A percentile compares a stretch with the other conserved stretches of the same genome.
Evolutionary conservation across 1,284 basidiomycete species (phyloP).

Genomic region (Trichosporon asahii): DNA sequence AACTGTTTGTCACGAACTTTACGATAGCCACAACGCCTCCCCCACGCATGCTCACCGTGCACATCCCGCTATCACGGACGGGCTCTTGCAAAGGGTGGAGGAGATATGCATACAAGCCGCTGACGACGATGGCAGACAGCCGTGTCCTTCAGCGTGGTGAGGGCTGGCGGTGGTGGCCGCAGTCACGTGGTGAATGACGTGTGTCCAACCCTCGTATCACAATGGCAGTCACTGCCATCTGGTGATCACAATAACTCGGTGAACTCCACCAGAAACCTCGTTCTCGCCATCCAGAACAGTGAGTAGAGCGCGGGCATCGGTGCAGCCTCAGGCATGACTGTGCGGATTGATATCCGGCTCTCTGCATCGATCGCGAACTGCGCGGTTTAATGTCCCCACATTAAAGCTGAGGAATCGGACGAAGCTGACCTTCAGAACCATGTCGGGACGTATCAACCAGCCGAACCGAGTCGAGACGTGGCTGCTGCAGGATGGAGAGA

Average conservation of each 20-base stretch:
- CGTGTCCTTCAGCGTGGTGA: not conserved
- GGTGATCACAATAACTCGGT: not conserved
- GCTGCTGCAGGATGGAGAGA: slow-evolving; percentile 85
- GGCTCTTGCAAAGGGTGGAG: not conserved
- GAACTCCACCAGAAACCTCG: not conserved
- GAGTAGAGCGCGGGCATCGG: not conserved
- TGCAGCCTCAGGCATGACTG: too few species aligned
- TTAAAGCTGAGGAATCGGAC: not conserved
- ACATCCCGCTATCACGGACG: not conserved
- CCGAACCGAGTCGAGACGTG: slow-evolving; percentile 79
- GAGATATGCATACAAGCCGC: not conserved
- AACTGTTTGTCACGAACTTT: not conserved
- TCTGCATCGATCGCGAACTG: too few species aligned
- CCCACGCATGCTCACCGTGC: not conserved
- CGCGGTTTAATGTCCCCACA: not conserved
- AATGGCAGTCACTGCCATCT: not conserved
- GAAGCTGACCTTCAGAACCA: slow-evolving; percentile 13
- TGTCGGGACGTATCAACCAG: slow-evolving; percentile 69
- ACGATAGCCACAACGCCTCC: too few species aligned
- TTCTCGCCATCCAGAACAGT: not conserved
- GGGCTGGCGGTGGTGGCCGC: not conserved
- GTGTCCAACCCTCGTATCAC: not conserved
- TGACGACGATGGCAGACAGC: not conserved
- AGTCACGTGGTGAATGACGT: not conserved
- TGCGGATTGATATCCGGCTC: too few species aligned